Percentiles rank a stretch among this genome's conserved stretches.
These are phyloP conservation scores for Colletotrichum cordylinicola DNA, from an alignment of 2,329 filamentous ascomycete genomes.

Conservation along the genomic window DNA sequence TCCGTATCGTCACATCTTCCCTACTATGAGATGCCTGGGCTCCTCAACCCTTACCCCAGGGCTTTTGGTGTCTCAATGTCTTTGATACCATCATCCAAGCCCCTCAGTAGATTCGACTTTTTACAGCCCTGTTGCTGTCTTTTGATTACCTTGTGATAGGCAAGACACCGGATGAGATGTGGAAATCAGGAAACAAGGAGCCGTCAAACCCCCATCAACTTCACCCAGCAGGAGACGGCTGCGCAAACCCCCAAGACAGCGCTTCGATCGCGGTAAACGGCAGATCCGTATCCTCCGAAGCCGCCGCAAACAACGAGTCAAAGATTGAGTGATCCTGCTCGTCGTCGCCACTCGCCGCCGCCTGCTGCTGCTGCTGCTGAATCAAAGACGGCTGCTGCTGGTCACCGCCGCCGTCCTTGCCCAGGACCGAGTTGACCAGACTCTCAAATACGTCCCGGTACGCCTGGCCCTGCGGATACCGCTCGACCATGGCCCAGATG, in stretches of 20 bases:
- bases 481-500: slow-evolving; percentile 33
- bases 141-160: not conserved
- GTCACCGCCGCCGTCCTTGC: not conserved
- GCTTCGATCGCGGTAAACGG: slow-evolving; percentile 9
- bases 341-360: not conserved
- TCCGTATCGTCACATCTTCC: no score
- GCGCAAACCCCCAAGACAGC: slow-evolving; percentile 20
- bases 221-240: not conserved
- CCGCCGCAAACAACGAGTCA: not conserved
- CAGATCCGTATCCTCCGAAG: not conserved
- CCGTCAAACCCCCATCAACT: not conserved
- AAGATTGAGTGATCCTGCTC: not conserved
- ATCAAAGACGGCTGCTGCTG: not conserved
- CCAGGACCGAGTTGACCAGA: slow-evolving; percentile 3
- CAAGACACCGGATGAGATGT: not conserved
- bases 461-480: slow-evolving; percentile 26
- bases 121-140: not conserved
- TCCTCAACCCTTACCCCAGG: not conserved
- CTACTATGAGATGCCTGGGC: no score
- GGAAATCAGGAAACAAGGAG: not conserved
- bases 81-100: no score
- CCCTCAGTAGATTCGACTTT: not conserved
- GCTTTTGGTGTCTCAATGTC: not conserved
- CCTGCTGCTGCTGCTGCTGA: not conserved
- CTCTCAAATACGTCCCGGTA: slow-evolving; percentile 32